phyloP scores from a whole-genome alignment of 768 basidiomycete genomes.

The Calvatia gigantea region DNA sequence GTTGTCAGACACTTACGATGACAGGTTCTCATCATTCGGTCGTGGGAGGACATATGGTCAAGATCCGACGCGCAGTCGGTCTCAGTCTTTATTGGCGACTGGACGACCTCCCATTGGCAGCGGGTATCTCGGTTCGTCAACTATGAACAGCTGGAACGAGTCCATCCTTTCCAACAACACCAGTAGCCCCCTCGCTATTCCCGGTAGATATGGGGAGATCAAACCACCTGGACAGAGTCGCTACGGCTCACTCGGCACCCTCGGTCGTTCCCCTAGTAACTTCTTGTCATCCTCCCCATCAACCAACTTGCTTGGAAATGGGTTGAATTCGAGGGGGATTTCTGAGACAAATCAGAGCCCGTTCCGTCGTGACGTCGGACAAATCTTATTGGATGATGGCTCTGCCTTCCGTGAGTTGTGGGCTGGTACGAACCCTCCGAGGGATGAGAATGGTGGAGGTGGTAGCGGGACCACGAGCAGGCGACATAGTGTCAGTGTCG shows the following conservation, averaged over 20 bases:
- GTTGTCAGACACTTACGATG: slow-evolving; percentile 61
- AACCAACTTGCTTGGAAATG: slow-evolving; percentile 42
- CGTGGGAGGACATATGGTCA: slow-evolving; percentile 59
- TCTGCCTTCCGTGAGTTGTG: slow-evolving; percentile 72
- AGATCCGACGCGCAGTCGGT: slow-evolving; percentile 70
- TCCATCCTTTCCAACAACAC: slow-evolving; percentile 36
- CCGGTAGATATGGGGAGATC: slow-evolving; percentile 51
- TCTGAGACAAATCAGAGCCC: slow-evolving; percentile 76
- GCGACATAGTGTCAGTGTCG: slow-evolving; percentile 79
- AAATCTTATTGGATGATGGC: slow-evolving; percentile 73
- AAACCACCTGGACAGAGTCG: slow-evolving; percentile 61
- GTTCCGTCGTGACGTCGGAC: slow-evolving; percentile 79
- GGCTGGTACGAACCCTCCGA: slow-evolving; percentile 63
- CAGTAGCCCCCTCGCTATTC: slow-evolving; percentile 49
- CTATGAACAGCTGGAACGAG: slow-evolving; percentile 61
- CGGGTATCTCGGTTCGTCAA: slow-evolving; percentile 38
- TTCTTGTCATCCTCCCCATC: slow-evolving; percentile 46
- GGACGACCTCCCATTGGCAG: slow-evolving; percentile 53
- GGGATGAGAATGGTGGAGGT: slow-evolving; percentile 57
- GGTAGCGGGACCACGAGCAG: slow-evolving; percentile 82
- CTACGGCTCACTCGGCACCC: slow-evolving; percentile 58
- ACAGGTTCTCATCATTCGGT: slow-evolving; percentile 42
- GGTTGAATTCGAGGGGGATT: slow-evolving; percentile 22
- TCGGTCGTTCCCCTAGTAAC: slow-evolving; percentile 54
- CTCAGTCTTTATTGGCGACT: slow-evolving; percentile 73